phyloP scores from a whole-genome alignment of 495 filamentous ascomycete genomes.

The Penicillium ochrochloron region DNA sequence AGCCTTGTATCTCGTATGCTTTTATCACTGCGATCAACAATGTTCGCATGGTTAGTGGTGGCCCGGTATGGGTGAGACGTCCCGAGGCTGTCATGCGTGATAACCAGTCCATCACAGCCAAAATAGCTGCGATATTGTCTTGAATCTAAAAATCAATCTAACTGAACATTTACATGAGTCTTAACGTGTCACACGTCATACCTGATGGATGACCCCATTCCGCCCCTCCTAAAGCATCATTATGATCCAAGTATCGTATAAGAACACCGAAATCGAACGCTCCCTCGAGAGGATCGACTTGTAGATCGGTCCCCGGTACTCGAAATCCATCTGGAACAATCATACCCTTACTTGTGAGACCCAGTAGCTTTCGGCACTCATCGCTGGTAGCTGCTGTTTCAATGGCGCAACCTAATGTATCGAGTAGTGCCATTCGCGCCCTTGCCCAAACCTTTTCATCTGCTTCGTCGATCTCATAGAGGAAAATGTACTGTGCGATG shows the following conservation, averaged over 20 bases:
- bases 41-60: slow-evolving; percentile 37
- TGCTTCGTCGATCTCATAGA: slow-evolving; percentile 24
- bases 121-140: slow-evolving; percentile 51
- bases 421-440: slow-evolving; percentile 42
- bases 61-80: slow-evolving; percentile 14
- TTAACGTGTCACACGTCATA: slow-evolving; percentile 7
- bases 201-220: slow-evolving; percentile 55
- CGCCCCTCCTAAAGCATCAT: slow-evolving; percentile 46
- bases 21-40: slow-evolving; percentile 46
- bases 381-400: slow-evolving; percentile 35
- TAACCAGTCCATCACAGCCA: slow-evolving; percentile 45
- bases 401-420: slow-evolving; percentile 47
- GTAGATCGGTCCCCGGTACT: slow-evolving; percentile 45
- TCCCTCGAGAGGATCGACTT: slow-evolving; percentile 46
- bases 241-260: slow-evolving; percentile 52
- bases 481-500: slow-evolving; percentile 38
- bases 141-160: background rate
- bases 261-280: slow-evolving; percentile 50
- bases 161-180: background rate
- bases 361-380: slow-evolving; percentile 33
- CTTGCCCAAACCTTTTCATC: slow-evolving; percentile 25
- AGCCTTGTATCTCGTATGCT: slow-evolving; percentile 55
- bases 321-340: slow-evolving; percentile 43
- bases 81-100: slow-evolving; percentile 26
- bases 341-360: slow-evolving; percentile 32